A percentile compares a stretch with the other conserved stretches of the same genome.
phyloP scores from a whole-genome alignment of 2,329 filamentous ascomycete species.

The Talaromyces sp. region DNA sequence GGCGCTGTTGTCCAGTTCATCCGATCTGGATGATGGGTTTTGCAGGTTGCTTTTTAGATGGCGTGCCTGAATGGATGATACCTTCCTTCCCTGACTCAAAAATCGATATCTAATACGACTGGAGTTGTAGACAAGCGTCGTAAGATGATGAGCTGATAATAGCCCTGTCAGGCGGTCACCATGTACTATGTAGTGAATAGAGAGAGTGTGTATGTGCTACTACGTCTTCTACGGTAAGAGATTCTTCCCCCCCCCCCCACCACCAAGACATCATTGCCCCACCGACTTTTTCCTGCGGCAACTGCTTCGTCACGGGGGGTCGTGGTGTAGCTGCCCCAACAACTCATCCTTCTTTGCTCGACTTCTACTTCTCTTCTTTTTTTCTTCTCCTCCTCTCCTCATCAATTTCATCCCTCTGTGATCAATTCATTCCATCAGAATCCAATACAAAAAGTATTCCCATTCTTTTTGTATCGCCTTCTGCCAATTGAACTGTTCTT shows the following conservation, averaged over 20 bases:
- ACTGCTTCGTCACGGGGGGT: constrained; percentile 17
- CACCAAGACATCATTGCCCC: constrained; percentile 22
- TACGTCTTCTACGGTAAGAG: too few species aligned
- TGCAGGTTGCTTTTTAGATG: neutral
- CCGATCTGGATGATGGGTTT: neutral
- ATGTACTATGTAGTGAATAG: too few species aligned
- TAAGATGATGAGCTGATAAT: neutral
- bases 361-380: constrained; percentile 14
- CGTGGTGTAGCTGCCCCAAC: neutral
- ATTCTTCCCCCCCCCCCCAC: too few species aligned
- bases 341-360: constrained; percentile 10
- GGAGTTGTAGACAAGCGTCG: neutral
- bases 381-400: constrained; percentile 20
- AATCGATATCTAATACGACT: too few species aligned
- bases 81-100: too few species aligned
- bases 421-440: constrained; percentile 20
- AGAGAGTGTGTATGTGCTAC: too few species aligned
- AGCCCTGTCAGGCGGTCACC: neutral
- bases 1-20: neutral
- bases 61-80: neutral
- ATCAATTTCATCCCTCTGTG: constrained; percentile 22
- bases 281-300: constrained; percentile 14
- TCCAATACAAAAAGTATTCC: constrained; percentile 8
- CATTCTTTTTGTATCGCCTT: constrained; percentile 12
- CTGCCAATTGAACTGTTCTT: constrained; percentile 6